phyloP scores from a whole-genome alignment of 768 basidiomycete species.

The Podaxis pistillaris region DNA sequence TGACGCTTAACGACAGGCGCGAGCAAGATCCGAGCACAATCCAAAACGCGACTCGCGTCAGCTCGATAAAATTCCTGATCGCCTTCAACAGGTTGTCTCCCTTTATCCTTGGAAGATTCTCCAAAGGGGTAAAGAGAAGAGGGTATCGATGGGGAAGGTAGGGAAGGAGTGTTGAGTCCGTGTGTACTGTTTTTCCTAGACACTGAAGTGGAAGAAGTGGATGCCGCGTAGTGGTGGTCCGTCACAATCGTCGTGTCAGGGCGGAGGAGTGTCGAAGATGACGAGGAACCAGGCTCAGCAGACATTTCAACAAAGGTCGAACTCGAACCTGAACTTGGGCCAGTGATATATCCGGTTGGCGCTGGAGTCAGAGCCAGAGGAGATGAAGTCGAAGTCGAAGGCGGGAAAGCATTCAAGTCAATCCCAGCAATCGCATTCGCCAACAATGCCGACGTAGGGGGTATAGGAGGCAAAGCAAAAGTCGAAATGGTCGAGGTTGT shows the following conservation, averaged over 20 bases:
- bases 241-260: constrained; percentile 8
- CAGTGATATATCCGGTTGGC: neutral
- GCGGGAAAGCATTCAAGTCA: constrained; percentile 2
- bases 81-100: constrained; percentile 21
- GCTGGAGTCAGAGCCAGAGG: constrained; percentile 11
- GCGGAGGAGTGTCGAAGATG: constrained; percentile 16
- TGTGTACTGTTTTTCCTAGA: constrained; percentile 22
- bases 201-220: constrained; percentile 2
- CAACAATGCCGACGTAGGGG: constrained; percentile 10
- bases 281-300: constrained; percentile 8
- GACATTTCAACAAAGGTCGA: neutral
- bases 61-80: constrained; percentile 11
- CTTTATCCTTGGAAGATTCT: constrained; percentile 8
- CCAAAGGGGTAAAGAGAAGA: constrained; percentile 2
- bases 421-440: constrained; percentile 10
- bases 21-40: constrained; percentile 70
- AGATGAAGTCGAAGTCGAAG: constrained; percentile 15
- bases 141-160: constrained; percentile 5
- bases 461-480: neutral
- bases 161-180: neutral
- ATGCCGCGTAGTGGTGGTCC: neutral
- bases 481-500: neutral
- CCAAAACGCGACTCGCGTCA: constrained; percentile 56
- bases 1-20: constrained; percentile 68
- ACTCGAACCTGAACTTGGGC: neutral